phyloP scores from a whole-genome alignment of 306 rosid species.

The Pueraria montana region DNA sequence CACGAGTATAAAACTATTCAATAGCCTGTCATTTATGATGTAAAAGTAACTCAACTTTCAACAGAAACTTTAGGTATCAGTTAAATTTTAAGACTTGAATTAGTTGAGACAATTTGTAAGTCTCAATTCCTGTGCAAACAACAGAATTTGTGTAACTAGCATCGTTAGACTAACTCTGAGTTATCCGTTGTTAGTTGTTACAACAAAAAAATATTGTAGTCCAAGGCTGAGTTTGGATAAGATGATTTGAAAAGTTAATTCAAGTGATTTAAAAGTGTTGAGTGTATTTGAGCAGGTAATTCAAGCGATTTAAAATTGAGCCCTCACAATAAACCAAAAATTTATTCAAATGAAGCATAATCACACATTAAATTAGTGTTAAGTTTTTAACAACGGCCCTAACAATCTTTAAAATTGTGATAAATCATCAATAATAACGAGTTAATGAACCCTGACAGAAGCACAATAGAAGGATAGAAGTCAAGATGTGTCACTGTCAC shows the following conservation, averaged over 20 bases:
- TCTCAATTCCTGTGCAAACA: not conserved
- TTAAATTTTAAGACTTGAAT: not conserved
- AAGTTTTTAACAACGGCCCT: not conserved
- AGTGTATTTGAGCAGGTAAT: not conserved
- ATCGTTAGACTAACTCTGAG: not conserved
- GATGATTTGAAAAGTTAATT: not conserved
- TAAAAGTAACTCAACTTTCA: slow-evolving; percentile 21
- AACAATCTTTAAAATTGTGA: not conserved
- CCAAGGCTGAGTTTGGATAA: not conserved
- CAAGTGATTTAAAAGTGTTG: not conserved
- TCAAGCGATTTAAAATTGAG: not conserved
- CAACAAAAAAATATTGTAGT: not conserved
- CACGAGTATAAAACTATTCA: not conserved
- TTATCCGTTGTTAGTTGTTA: not conserved
- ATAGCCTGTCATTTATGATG: slow-evolving; percentile 3
- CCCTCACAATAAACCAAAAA: not conserved
- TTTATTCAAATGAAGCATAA: not conserved
- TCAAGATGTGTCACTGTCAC: not conserved
- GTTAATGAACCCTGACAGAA: not conserved
- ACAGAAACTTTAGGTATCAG: not conserved
- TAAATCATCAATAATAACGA: not conserved
- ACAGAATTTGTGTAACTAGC: not conserved
- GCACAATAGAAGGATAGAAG: slow-evolving; percentile 1
- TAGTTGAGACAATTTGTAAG: slow-evolving; percentile 9
- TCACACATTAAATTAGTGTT: not conserved